These are phyloP conservation scores for Mycena galopus DNA, from an alignment of 768 basidiomycete species.

Conservation along the genomic window DNA sequence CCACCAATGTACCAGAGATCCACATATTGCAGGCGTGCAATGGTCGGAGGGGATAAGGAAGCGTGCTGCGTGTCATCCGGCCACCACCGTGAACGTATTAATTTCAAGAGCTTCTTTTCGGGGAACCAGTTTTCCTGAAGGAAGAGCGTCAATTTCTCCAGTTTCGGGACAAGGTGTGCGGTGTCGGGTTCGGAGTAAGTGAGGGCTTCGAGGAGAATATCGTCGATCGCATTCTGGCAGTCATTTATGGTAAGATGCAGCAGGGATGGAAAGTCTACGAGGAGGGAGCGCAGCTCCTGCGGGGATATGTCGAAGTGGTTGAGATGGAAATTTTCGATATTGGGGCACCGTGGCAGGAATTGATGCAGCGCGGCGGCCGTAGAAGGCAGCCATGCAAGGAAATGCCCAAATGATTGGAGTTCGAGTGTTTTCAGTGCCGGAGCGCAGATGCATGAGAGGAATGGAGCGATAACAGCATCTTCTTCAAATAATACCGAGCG, in stretches of 20 bases:
- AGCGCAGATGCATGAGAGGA: background rate
- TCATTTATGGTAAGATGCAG: background rate
- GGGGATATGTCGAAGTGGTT: background rate
- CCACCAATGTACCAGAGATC: background rate
- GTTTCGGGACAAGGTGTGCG: background rate
- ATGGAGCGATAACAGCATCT: background rate
- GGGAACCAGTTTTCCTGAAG: background rate
- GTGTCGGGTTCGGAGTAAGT: background rate
- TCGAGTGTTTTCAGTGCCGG: background rate
- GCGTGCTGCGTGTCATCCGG: background rate
- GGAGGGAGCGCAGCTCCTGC: background rate
- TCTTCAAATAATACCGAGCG: background rate
- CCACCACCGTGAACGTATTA: background rate
- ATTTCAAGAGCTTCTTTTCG: background rate
- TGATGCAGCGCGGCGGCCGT: background rate
- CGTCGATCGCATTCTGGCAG: background rate
- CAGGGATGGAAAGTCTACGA: background rate
- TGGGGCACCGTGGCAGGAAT: background rate
- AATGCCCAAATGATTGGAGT: background rate
- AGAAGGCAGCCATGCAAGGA: background rate
- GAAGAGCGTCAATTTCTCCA: background rate
- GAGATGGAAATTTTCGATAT: background rate
- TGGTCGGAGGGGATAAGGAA: background rate
- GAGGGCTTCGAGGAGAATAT: background rate
- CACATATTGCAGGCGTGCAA: background rate